A percentile compares a stretch with the other conserved stretches of the same genome.
Evolutionary conservation across 2,329 filamentous ascomycete genomes (phyloP).

Genomic region (Cladosporium oxysporum): DNA sequence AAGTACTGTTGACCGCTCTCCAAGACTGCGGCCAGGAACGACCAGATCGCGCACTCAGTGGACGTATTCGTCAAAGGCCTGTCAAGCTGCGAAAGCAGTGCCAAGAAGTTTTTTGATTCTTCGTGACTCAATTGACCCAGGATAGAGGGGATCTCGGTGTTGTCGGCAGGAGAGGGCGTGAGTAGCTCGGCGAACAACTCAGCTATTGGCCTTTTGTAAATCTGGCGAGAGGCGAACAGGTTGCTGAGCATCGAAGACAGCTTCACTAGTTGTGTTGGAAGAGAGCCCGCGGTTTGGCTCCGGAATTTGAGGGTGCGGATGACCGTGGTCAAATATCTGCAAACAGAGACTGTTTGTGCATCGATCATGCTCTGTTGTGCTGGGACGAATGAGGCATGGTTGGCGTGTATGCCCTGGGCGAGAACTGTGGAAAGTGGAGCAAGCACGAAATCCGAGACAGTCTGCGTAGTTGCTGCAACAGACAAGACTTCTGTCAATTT

Average conservation of each 20-base stretch:
- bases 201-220: constrained; percentile 66
- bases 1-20: constrained; percentile 94
- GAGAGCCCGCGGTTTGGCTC: constrained; percentile 5
- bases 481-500: constrained; percentile 65
- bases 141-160: constrained; percentile 86
- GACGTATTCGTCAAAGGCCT: constrained; percentile 67
- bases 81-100: constrained; percentile 74
- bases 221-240: constrained; percentile 69
- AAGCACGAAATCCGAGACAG: constrained; percentile 17
- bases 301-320: constrained; percentile 5
- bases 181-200: constrained; percentile 73
- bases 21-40: constrained; percentile 80
- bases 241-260: constrained; percentile 74
- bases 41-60: constrained; percentile 74
- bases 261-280: constrained; percentile 71
- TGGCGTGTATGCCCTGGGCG: constrained; percentile 5
- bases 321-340: constrained; percentile 10
- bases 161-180: constrained; percentile 60
- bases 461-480: constrained; percentile 59
- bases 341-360: constrained; percentile 13
- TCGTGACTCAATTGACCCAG: constrained; percentile 83
- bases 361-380: constrained; percentile 12
- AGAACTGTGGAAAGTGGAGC: constrained; percentile 10
- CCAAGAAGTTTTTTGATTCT: constrained; percentile 80
- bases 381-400: constrained; percentile 2